Evolutionary conservation across 768 basidiomycete species (phyloP).

Genomic region (Coprinopsis sp.): DNA sequence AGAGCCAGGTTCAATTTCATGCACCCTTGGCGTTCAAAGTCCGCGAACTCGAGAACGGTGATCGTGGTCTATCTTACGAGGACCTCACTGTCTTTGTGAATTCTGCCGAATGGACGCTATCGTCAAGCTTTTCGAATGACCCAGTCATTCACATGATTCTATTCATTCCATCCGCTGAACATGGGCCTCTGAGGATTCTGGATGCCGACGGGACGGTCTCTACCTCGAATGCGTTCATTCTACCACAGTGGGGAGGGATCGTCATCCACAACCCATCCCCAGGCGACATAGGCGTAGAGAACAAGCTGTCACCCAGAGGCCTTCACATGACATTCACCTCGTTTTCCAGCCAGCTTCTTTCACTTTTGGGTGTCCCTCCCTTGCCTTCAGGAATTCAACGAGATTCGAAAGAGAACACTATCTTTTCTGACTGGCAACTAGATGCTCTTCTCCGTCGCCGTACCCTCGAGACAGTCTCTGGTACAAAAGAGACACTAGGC

Average conservation of each 20-base stretch:
- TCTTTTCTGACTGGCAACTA: conserved; percentile 72
- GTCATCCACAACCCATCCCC: conserved; percentile 65
- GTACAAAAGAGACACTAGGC: conserved; percentile 66
- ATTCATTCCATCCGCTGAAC: conserved; percentile 73
- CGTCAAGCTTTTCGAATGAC: conserved; percentile 88
- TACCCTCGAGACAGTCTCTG: conserved; percentile 60
- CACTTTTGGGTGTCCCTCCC: conserved; percentile 75
- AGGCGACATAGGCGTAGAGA: conserved; percentile 19
- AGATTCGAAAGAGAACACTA: conserved; percentile 14
- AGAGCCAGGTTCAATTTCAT: conserved; percentile 91
- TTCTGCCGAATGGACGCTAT: conserved; percentile 92
- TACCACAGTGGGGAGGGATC: conserved; percentile 94
- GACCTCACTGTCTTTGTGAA: conserved; percentile 93
- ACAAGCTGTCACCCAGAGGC: conserved; percentile 37
- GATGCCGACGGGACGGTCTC: conserved; percentile 44
- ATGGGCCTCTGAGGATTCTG: conserved; percentile 66
- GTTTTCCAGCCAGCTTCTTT: conserved; percentile 68
- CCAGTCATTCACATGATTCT: conserved; percentile 91
- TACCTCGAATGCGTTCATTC: conserved; percentile 66
- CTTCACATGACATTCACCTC: conserved; percentile 53
- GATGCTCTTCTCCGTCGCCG: conserved; percentile 72
- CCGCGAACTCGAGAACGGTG: conserved; percentile 28
- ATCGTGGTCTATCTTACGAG: conserved; percentile 66
- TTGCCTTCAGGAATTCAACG: conserved; percentile 46
- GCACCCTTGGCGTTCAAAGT: conserved; percentile 86